These are phyloP conservation scores for Hortaea werneckii DNA, from an alignment of 2,329 filamentous ascomycete genomes.

Conservation along the genomic window DNA sequence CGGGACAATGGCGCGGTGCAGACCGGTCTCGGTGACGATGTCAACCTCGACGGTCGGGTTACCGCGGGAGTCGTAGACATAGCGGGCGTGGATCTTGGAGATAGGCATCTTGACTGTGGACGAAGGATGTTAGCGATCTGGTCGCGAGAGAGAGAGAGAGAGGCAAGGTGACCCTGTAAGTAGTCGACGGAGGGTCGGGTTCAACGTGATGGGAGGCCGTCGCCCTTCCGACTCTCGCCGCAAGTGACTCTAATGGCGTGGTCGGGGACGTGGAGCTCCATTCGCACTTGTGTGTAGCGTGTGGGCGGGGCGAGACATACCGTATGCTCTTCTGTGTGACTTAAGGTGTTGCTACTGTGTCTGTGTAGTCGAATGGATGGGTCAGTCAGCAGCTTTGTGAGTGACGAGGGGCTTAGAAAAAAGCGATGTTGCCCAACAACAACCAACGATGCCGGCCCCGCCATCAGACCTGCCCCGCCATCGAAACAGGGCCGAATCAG, in stretches of 20 bases:
- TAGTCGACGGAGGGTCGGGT: too few species aligned
- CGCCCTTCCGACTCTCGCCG: not conserved
- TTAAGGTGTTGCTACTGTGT: too few species aligned
- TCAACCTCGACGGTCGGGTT: conserved; percentile 99
- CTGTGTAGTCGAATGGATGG: too few species aligned
- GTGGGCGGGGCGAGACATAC: not conserved
- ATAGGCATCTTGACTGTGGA: conserved; percentile 59
- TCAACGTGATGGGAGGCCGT: not conserved
- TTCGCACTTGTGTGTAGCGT: too few species aligned
- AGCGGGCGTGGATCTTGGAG: conserved; percentile 52
- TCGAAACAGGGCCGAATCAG: not conserved
- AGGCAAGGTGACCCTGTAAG: not conserved
- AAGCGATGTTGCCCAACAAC: not conserved
- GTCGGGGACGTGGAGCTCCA: not conserved
- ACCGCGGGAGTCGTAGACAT: conserved; percentile 92
- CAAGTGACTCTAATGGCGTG: not conserved
- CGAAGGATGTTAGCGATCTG: not conserved
- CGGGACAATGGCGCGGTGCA: conserved; percentile 91
- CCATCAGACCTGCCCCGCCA: not conserved
- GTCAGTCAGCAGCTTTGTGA: too few species aligned
- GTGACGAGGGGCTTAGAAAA: not conserved
- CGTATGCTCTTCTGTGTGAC: not conserved
- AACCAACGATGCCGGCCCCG: not conserved
- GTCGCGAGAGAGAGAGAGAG: not conserved
- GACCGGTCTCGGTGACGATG: conserved; percentile 87